phyloP scores from a whole-genome alignment of 345 rosid species.

The Erysimum cheiranthoides region DNA sequence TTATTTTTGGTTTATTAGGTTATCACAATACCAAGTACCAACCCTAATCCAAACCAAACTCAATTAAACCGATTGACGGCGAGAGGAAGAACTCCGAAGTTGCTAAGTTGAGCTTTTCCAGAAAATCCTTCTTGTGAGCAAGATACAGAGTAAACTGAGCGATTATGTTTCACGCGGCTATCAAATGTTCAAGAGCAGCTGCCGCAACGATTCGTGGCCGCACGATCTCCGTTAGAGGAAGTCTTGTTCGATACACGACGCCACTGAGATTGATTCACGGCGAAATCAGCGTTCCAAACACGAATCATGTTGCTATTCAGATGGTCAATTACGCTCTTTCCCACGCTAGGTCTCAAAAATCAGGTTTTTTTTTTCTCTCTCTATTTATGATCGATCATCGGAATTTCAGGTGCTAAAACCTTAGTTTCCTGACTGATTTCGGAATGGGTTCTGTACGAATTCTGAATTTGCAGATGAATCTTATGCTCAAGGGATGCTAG shows the following conservation, averaged over 20 bases:
- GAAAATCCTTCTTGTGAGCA: neutral
- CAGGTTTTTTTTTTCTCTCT: constrained; percentile 67
- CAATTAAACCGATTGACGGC: constrained; percentile 27
- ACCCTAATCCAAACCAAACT: neutral
- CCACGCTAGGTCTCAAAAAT: constrained; percentile 67
- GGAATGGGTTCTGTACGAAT: neutral
- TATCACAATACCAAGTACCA: constrained; percentile 22
- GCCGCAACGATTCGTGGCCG: constrained; percentile 35
- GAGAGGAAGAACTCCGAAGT: constrained; percentile 13
- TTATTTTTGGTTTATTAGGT: neutral
- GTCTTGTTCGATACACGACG: constrained; percentile 21
- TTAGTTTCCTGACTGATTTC: constrained; percentile 11
- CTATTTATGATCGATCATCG: neutral
- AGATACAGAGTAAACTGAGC: constrained; percentile 1
- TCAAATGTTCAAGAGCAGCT: constrained; percentile 48
- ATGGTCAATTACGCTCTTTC: constrained; percentile 91
- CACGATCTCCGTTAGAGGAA: constrained; percentile 6
- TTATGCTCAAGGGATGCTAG: constrained; percentile 75
- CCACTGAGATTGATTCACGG: constrained; percentile 59
- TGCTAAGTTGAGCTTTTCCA: constrained; percentile 3
- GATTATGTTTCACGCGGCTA: constrained; percentile 56
- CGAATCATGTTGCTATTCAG: constrained; percentile 77
- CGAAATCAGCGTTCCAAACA: constrained; percentile 49
- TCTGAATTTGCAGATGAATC: constrained; percentile 59
- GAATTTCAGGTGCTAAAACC: constrained; percentile 1